Evolutionary conservation across 2,329 filamentous ascomycete species (phyloP).

Genomic region (Tolypocladium nubicola): DNA sequence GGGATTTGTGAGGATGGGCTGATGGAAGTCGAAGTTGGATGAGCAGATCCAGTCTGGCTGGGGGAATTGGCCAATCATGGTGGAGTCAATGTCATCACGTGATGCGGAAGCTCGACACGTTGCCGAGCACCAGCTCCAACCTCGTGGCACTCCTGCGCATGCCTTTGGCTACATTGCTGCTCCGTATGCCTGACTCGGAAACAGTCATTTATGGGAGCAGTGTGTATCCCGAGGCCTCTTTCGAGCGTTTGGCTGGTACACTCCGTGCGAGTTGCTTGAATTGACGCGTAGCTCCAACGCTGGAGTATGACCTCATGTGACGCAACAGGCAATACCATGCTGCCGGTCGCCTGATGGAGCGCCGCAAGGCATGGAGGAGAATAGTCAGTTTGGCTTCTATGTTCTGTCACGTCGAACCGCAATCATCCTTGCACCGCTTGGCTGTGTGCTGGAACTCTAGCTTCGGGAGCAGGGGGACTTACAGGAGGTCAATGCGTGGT

Average conservation of each 20-base stretch:
- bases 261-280: not conserved
- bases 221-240: not conserved
- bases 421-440: not conserved
- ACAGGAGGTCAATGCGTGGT: too few species aligned
- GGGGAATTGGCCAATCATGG: conserved; percentile 25
- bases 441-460: not conserved
- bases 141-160: not conserved
- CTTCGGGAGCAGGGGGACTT: too few species aligned
- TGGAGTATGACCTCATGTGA: not conserved
- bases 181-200: not conserved
- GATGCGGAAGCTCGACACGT: conserved; percentile 12
- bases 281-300: not conserved
- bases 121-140: not conserved
- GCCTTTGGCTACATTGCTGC: not conserved
- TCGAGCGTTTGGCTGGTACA: not conserved
- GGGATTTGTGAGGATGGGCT: conserved; percentile 37
- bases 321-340: not conserved
- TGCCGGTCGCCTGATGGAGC: not conserved
- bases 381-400: not conserved
- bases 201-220: too few species aligned
- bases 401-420: not conserved
- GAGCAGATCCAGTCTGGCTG: conserved; percentile 15
- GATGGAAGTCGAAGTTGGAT: conserved; percentile 24
- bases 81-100: conserved; percentile 17
- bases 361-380: not conserved